These are phyloP conservation scores for Neurospora sp. DNA, from an alignment of 495 filamentous ascomycete species.

Conservation along the genomic window DNA sequence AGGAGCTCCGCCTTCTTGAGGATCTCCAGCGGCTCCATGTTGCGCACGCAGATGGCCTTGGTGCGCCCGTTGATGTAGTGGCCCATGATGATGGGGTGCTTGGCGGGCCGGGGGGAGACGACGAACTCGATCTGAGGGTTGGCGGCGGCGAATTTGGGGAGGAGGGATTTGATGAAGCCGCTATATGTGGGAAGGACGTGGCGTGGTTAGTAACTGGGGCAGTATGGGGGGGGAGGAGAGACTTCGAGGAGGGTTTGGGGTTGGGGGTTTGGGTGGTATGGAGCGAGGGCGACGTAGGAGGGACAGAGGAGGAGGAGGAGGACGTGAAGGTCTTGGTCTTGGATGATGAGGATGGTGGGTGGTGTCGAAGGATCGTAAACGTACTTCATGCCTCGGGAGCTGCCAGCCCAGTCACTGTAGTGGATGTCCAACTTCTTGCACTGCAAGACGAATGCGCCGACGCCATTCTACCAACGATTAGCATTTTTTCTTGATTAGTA, in stretches of 20 bases:
- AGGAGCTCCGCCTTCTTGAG: constrained; percentile 71
- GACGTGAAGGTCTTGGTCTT: not conserved
- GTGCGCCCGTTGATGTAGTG: constrained; percentile 82
- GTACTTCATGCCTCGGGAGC: constrained; percentile 90
- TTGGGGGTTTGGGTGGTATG: not conserved
- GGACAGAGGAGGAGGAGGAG: not conserved
- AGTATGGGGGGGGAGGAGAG: not conserved
- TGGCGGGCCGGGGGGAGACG: constrained; percentile 75
- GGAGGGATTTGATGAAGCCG: constrained; percentile 64
- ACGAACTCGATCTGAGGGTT: constrained; percentile 89
- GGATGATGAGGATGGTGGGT: not conserved
- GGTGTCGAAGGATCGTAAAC: constrained; percentile 14
- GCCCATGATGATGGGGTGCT: constrained; percentile 79
- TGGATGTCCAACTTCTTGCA: constrained; percentile 92
- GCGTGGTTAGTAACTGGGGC: not conserved
- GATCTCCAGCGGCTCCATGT: constrained; percentile 70
- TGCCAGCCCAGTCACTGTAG: constrained; percentile 92
- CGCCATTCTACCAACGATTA: constrained; percentile 60
- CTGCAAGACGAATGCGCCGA: constrained; percentile 93
- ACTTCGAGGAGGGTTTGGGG: no score
- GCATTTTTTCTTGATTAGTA: not conserved
- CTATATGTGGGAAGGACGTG: constrained; percentile 29
- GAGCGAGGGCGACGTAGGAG: not conserved
- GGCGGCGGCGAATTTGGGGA: constrained; percentile 62
- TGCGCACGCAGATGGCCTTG: constrained; percentile 81